A percentile compares a stretch with the other conserved stretches of the same genome.
Conservation (phyloP, 2,329 filamentous ascomycete species). For the Alternaria sp. region DNA sequence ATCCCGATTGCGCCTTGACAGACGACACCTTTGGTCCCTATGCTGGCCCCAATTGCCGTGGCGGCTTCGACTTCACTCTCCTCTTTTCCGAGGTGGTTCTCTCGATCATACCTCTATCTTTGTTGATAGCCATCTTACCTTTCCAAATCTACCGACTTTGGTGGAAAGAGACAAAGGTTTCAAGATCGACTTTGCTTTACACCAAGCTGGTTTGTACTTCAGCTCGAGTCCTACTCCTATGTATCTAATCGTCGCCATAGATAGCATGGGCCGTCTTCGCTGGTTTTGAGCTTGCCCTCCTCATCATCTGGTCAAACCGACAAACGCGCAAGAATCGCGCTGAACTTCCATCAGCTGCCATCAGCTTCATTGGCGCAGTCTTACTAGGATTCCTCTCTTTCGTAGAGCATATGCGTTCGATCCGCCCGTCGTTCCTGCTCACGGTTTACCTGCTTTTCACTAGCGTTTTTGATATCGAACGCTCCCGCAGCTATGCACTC, state of each 20-base stretch:
- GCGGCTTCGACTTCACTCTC: slow-evolving; percentile 52
- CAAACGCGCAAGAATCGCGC: slow-evolving; percentile 24
- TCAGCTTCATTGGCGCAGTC: slow-evolving; percentile 39
- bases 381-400: slow-evolving; percentile 55
- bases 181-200: slow-evolving; percentile 31
- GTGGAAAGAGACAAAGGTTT: slow-evolving; percentile 38
- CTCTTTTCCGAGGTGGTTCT: slow-evolving; percentile 50
- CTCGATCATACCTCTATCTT: slow-evolving; percentile 40
- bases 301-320: slow-evolving; percentile 40
- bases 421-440: slow-evolving; percentile 59
- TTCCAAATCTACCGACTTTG: slow-evolving; percentile 41
- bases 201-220: slow-evolving; percentile 41
- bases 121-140: slow-evolving; percentile 43
- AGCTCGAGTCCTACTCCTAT: neutral
- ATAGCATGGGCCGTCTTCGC: slow-evolving; percentile 37
- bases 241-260: slow-evolving; percentile 21
- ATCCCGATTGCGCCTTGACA: slow-evolving; percentile 30
- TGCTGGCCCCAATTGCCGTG: slow-evolving; percentile 43
- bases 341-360: slow-evolving; percentile 39
- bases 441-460: slow-evolving; percentile 59
- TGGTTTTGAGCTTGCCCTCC: slow-evolving; percentile 40
- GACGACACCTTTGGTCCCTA: slow-evolving; percentile 48
- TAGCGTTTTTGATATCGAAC: slow-evolving; percentile 57
- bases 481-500: slow-evolving; percentile 54
- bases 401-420: slow-evolving; percentile 57